Evolutionary conservation across 1,284 basidiomycete species (phyloP), one percentile per base, ranked within the genome.

Genomic region (Psilocybe mexicana): DNA sequence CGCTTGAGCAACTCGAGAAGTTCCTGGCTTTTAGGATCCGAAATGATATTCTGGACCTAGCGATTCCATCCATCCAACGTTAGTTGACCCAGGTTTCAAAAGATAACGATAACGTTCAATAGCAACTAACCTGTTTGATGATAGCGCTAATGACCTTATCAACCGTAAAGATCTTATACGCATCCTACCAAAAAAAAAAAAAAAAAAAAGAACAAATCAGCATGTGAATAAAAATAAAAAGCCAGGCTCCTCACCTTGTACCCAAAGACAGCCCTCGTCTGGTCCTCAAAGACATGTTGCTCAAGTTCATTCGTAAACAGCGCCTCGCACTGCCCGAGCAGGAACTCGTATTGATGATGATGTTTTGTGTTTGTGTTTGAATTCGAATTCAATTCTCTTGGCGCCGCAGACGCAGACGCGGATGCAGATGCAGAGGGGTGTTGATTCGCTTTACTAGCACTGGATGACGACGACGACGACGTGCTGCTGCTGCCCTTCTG

Each of bases 281-380:
- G 90, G 67, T 98, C 96, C 72, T 99, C 96, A 69, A 94, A 98
- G 1, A 81, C 83, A 44, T 80, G 78, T 63, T 90, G 89, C 67
- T 98, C 96, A 26, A 98, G 81, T 70, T 96, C 93, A 64, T 91
- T 92, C 69, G 97, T 95, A 65, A 98, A 98, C 54, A 98, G 73
- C 59, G 89, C 85, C 74, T 98, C 96, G 69, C 92, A 93, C 6
- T 93, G 86, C 61, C 91, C 92, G 24, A 99, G 82, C 64, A 96
- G 77, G 57, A 94, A 82, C 55, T 88, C 86, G 68, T 98, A 98
- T 66, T 86, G 92, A 67, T 94, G 58, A 54, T 18, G 18, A 18
- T 18, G 18, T 18, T 18, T 18, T 18, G 18, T 18, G 18, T 18
- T 18, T 18, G 18, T 18, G 18, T 18, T 18, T 18, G 18, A 18